Conservation (phyloP, 495 filamentous ascomycete genomes). For the Penicilliopsis zonata region DNA sequence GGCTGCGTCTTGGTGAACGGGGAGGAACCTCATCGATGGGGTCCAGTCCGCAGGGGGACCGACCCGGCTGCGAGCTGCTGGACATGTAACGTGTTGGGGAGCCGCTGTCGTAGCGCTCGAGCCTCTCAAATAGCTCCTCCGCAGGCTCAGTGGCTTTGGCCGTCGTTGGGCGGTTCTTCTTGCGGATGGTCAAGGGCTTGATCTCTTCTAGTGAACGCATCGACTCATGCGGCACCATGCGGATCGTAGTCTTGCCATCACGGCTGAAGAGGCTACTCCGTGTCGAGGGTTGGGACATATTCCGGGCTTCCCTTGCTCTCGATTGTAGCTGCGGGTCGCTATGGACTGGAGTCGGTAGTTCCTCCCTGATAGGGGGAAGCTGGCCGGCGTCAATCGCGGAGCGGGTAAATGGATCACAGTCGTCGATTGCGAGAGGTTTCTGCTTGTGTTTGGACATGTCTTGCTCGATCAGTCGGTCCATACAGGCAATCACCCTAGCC, state of each 20-base stretch:
- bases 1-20: constrained; percentile 14
- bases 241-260: constrained; percentile 26
- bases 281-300: neutral
- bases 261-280: constrained; percentile 7
- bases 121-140: neutral
- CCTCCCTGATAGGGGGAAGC: constrained; percentile 43
- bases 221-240: constrained; percentile 34
- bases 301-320: neutral
- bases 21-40: constrained; percentile 22
- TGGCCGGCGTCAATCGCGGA: constrained; percentile 19
- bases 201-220: constrained; percentile 24
- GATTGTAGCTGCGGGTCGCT: constrained; percentile 2
- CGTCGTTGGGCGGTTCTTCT: constrained; percentile 21
- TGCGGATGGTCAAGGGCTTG: constrained; percentile 43
- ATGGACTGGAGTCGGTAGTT: constrained; percentile 12
- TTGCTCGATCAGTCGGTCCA: constrained; percentile 50
- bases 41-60: constrained; percentile 12
- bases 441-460: constrained; percentile 8
- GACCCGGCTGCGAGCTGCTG: constrained; percentile 8
- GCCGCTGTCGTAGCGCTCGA: neutral
- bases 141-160: neutral
- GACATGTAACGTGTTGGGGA: constrained; percentile 6
- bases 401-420: constrained; percentile 38
- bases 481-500: constrained; percentile 45
- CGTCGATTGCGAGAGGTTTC: constrained; percentile 10